Evolutionary conservation across 2,329 filamentous ascomycete species (phyloP), one percentile per base, ranked within the genome.

Genomic region (Colletotrichum navitas): DNA sequence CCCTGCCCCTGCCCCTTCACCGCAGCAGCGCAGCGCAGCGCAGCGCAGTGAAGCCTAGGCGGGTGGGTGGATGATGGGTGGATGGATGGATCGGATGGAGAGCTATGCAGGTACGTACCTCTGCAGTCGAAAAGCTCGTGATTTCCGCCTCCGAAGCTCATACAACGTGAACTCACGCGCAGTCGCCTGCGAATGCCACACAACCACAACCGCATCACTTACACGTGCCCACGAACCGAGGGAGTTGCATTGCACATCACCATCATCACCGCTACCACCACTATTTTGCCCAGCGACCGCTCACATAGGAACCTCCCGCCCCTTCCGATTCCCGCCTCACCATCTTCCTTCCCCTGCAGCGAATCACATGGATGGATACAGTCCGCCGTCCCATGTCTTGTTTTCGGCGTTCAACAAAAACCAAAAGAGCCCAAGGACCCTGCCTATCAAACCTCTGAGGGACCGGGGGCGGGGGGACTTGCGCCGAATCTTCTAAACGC

Each of bases 341-440:
- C 8, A 45, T 47, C 36, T 45, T 51, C 49, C n/a, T 54, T 68
- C 64, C 68, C 59, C 59, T 71, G 68, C 54, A 49, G 59, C 54
- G 63, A 63, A 71, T 51, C 58, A 52, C 63, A 68, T 55, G 64
- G 43, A 51, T 56, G 49, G 24, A 11, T 63, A 60, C 29, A 41
- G 59, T 39, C n/a, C 54, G 24, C 34, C 62, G 54, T 45, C 26
- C 41, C 51, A 34, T 63, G 62, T 56, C 16, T 41, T 41, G n/a
- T 36, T 56, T 52, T 72, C 65, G 69, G 69, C 65, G 54, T 68
- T 69, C 65, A 71, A 71, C 65, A 71, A 72, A 63, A 63, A 68
- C n/a, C 52, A 24, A 56, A 39, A 39, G 6, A 59, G 43, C 14
- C 10, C 24, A 18, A 16, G 32, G 64, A 39, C 62, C 68, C 68